phyloP scores from a whole-genome alignment of 352 stramenopile species.

The Globisporangium heterothallicum region DNA sequence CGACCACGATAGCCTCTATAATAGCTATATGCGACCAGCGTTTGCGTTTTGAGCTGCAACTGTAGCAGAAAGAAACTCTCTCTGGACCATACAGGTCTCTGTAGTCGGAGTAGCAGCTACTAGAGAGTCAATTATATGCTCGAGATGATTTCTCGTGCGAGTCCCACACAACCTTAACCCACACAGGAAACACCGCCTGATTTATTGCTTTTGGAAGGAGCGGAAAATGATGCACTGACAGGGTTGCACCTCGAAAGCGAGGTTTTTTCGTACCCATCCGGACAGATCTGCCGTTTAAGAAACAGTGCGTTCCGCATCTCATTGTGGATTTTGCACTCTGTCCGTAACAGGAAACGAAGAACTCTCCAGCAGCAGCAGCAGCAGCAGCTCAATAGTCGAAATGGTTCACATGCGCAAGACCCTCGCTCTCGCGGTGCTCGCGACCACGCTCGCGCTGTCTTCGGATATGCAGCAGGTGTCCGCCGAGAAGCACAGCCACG shows the following conservation, averaged over 20 bases:
- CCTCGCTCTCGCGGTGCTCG: constrained; percentile 14
- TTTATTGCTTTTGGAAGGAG: constrained; percentile 14
- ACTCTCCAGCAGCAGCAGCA: neutral
- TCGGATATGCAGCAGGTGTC: constrained; percentile 4
- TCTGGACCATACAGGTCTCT: no score
- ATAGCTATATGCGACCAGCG: no score
- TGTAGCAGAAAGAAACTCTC: no score
- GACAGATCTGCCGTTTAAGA: neutral
- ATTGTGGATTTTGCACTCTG: constrained; percentile 11
- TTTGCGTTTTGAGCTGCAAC: no score
- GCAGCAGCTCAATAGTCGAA: neutral
- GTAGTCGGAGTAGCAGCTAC: no score
- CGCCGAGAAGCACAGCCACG: neutral
- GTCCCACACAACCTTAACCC: no score
- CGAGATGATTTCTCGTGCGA: neutral
- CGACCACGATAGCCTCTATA: no score
- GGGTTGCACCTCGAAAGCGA: neutral
- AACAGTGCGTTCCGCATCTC: constrained; percentile 1
- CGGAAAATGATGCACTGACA: constrained; percentile 2
- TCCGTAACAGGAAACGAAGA: neutral
- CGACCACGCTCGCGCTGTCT: constrained; percentile 11
- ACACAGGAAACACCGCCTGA: constrained; percentile 5
- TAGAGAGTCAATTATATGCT: neutral
- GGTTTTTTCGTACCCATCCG: constrained; percentile 12
- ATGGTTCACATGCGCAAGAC: constrained; percentile 19